These are phyloP conservation scores for Magnaporthiopsis incrustans DNA, from an alignment of 2,329 filamentous ascomycete genomes.

Conservation along the genomic window DNA sequence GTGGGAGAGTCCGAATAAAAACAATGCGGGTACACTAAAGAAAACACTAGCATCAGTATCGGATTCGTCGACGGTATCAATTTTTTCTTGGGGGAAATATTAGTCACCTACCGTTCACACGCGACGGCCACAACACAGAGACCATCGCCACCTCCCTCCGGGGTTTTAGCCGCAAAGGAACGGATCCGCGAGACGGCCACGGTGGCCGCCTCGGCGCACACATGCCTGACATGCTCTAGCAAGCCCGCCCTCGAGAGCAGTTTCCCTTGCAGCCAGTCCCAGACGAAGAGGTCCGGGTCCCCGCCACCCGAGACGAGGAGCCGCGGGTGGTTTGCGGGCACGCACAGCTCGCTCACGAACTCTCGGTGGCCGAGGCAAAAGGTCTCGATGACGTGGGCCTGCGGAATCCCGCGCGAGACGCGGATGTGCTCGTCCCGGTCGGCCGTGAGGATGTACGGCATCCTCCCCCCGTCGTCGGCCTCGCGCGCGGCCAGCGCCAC, in stretches of 20 bases:
- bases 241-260: conserved; percentile 49
- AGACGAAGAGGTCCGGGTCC: conserved; percentile 69
- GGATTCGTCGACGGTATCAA: conserved; percentile 13
- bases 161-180: conserved; percentile 19
- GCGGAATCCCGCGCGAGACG: conserved; percentile 70
- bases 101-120: conserved; percentile 35
- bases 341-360: conserved; percentile 71
- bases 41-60: background rate
- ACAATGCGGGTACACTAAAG: conserved; percentile 50
- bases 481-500: conserved; percentile 45
- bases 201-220: conserved; percentile 27
- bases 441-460: conserved; percentile 43
- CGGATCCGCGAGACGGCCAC: conserved; percentile 39
- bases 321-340: conserved; percentile 36
- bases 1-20: conserved; percentile 51
- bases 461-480: conserved; percentile 21
- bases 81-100: background rate
- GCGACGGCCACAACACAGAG: conserved; percentile 28
- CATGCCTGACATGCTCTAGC: conserved; percentile 30
- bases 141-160: conserved; percentile 11
- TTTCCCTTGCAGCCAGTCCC: conserved; percentile 63
- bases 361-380: conserved; percentile 85
- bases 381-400: conserved; percentile 79
- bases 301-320: conserved; percentile 76
- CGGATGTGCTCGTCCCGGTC: conserved; percentile 71